Base-by-base conservation (phyloP, 2,329 filamentous ascomycete genomes). In the Xylaria sp. region DNA sequence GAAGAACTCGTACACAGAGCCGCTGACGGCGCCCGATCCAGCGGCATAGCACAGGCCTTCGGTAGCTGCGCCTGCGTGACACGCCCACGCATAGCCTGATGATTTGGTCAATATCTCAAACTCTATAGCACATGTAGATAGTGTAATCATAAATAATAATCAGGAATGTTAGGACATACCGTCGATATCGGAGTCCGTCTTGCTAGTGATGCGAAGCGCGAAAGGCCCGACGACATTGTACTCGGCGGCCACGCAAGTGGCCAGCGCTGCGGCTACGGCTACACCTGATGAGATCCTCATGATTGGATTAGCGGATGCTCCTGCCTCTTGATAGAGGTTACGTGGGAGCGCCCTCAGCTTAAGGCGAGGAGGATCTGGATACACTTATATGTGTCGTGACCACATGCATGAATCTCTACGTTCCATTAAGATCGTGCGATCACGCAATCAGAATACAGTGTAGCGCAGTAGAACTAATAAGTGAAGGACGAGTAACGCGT, bases 1-100 rank as follows among this genome's bases (percentile, higher is more conserved):
- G 58, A 66, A 69, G 60, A 69, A 69, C 29, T 69, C 62, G 39
- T 66, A 69, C 13, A 57, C 49, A 2, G 58, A 29, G 1, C 65
- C 68, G 17, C 47, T 63, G 3, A 68, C 65, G 11, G 58, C 29
- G 3, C 38, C 9, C 3, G 55, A 20, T 0, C 61, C 65, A 1
- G 42, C 22, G 6, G 51, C 9, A 31, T 68, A 68, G 56, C 68
- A 69, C 22, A 69, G 50, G 36, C 50, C 65, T 29, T 68, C 51
- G 2, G 56, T 68, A 9, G 65, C 62, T 20, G 62, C 62, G 45
- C 62, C 65, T 10, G 68, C 58, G 6, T 61, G 65, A 9, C 68
- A 69, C 2, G 50, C 68, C 50, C 45, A 69, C n/a, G 22, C 55
- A 25, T 63, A 68, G 4, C 68, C 68, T 69, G 36, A 7, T 27